phyloP scores from a whole-genome alignment of 768 basidiomycete species.

The Tulasnella sp. region DNA sequence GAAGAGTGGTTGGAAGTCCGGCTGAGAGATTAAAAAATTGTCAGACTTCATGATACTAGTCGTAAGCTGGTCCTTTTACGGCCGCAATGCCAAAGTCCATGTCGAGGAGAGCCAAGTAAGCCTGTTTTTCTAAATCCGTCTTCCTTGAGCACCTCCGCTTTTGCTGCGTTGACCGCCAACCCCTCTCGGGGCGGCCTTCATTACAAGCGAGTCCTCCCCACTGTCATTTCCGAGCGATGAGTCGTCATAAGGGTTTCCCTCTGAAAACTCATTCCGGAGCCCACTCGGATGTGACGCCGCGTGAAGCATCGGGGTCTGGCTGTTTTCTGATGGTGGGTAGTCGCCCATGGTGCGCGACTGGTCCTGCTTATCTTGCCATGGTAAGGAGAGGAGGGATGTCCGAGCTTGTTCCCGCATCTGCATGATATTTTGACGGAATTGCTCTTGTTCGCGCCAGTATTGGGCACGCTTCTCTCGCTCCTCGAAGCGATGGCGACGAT shows the following conservation, averaged over 20 bases:
- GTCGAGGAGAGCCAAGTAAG: not conserved
- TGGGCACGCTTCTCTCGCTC: slow-evolving; percentile 77
- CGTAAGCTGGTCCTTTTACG: no score
- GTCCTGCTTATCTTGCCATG: slow-evolving; percentile 29
- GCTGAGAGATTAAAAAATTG: no score
- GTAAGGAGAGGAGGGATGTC: slow-evolving; percentile 49
- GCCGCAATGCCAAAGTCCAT: no score
- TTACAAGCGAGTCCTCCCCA: slow-evolving; percentile 17
- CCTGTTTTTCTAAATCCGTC: not conserved
- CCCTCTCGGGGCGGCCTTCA: slow-evolving; percentile 1
- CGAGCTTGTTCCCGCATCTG: slow-evolving; percentile 70
- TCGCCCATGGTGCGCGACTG: slow-evolving; percentile 35
- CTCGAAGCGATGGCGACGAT: slow-evolving; percentile 56
- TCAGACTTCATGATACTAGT: no score
- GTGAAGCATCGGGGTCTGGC: slow-evolving; percentile 41
- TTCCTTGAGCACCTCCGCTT: no score
- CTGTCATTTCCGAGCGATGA: slow-evolving; percentile 8
- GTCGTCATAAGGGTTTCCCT: slow-evolving; percentile 30
- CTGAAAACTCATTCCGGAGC: slow-evolving; percentile 42
- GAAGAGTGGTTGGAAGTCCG: no score
- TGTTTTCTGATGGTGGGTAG: slow-evolving; percentile 41
- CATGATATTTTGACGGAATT: slow-evolving; percentile 68
- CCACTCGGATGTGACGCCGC: slow-evolving; percentile 33
- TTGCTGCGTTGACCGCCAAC: not conserved
- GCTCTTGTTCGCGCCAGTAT: slow-evolving; percentile 81